A percentile compares a stretch with the other conserved stretches of the same genome.
These are phyloP conservation scores for Plasmodium relictum DNA, from an alignment of 169 alveolate species.

Conservation along the genomic window DNA sequence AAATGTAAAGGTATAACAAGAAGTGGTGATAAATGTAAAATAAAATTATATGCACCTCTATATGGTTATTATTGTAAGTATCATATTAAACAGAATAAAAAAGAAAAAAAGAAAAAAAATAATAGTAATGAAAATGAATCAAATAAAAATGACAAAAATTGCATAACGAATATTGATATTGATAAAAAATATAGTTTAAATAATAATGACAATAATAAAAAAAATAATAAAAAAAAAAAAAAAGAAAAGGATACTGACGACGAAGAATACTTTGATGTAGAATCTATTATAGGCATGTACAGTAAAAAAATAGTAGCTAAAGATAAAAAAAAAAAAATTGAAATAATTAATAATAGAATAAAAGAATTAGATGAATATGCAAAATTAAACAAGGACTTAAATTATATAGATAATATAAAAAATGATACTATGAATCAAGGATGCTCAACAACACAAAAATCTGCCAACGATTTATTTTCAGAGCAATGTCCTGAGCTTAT, in stretches of 20 bases:
- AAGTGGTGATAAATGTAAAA: constrained; percentile 45
- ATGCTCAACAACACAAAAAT: not conserved
- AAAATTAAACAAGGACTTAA: constrained; percentile 33
- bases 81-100: constrained; percentile 58
- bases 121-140: not conserved
- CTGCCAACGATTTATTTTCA: constrained; percentile 29
- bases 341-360: constrained; percentile 57
- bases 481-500: constrained; percentile 74
- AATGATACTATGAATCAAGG: not conserved
- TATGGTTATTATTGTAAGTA: constrained; percentile 54
- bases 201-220: not conserved
- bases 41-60: constrained; percentile 38
- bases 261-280: constrained; percentile 62
- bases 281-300: constrained; percentile 66
- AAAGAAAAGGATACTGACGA: not conserved
- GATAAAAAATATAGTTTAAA: not conserved
- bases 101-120: constrained; percentile 26
- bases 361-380: constrained; percentile 65
- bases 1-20: constrained; percentile 60
- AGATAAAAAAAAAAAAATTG: constrained; percentile 70
- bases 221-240: constrained; percentile 3
- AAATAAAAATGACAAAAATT: not conserved
- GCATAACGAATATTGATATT: not conserved
- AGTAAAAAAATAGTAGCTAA: constrained; percentile 34
- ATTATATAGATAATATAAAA: constrained; percentile 6